Percentiles rank a stretch among this genome's conserved stretches.
Evolutionary conservation across 1,139 yeast genomes (phyloP).

Genomic region (Pneumocystis canis): DNA sequence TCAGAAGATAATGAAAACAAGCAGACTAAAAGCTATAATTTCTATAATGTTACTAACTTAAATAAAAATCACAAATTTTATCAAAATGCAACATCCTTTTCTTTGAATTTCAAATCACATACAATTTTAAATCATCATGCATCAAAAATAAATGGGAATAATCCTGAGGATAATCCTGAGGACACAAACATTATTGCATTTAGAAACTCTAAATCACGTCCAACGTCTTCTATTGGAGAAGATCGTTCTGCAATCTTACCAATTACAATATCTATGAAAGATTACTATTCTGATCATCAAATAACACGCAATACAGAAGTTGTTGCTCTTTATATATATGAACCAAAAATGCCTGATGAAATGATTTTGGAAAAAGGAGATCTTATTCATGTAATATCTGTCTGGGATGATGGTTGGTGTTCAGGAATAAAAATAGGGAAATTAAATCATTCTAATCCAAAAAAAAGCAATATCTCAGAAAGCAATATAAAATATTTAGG

Average conservation of each 20-base stretch:
- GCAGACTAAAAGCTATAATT: neutral
- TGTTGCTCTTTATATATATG: slow-evolving; percentile 1
- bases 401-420: slow-evolving; percentile 3
- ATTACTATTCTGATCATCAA: neutral
- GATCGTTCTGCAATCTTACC: neutral
- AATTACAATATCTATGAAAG: neutral
- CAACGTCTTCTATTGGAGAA: neutral
- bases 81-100: neutral
- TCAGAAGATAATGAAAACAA: neutral
- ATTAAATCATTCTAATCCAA: neutral
- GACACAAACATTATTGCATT: neutral
- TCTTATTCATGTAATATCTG: slow-evolving; percentile 1
- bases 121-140: neutral
- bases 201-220: neutral
- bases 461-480: neutral
- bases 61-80: neutral
- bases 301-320: slow-evolving; percentile 1
- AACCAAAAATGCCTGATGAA: slow-evolving; percentile 2
- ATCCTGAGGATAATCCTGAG: neutral
- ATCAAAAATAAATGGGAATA: neutral
- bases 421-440: neutral
- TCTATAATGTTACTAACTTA: neutral
- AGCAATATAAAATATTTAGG: neutral
- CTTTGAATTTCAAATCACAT: neutral
- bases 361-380: slow-evolving; percentile 1